These are phyloP conservation scores for Trichophyton simii DNA, from an alignment of 2,329 filamentous ascomycete species.

Conservation along the genomic window DNA sequence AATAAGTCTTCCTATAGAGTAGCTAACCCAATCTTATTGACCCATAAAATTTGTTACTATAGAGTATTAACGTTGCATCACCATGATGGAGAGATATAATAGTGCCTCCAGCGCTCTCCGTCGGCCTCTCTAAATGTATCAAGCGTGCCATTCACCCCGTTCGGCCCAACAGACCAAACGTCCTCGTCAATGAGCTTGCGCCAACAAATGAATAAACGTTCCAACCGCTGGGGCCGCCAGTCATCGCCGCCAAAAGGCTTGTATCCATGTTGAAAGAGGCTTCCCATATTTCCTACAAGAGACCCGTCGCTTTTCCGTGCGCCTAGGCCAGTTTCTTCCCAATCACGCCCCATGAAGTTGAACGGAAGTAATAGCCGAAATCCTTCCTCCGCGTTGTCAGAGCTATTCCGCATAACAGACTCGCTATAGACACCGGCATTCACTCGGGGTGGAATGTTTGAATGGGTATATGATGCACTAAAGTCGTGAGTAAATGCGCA, in stretches of 20 bases:
- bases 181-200: constrained; percentile 3
- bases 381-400: constrained; percentile 2
- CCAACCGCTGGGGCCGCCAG: not conserved
- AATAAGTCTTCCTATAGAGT: not conserved
- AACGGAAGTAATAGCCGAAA: constrained; percentile 5
- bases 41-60: not conserved
- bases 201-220: constrained; percentile 5
- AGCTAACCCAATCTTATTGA: not conserved
- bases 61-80: not conserved
- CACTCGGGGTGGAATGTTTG: constrained; percentile 1
- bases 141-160: constrained; percentile 3
- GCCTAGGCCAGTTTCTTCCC: not conserved
- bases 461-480: not conserved
- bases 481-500: not conserved
- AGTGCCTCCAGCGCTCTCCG: not conserved
- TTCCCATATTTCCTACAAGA: not conserved
- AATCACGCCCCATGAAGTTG: not conserved
- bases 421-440: constrained; percentile 3
- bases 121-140: constrained; percentile 4
- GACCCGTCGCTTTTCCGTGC: constrained; percentile 1
- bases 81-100: constrained; percentile 1
- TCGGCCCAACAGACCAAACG: not conserved
- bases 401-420: not conserved
- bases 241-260: not conserved
- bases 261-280: constrained; percentile 2